Base-by-base conservation (phyloP, 164 flowering plant genomes). In the Akebia trifoliata region DNA sequence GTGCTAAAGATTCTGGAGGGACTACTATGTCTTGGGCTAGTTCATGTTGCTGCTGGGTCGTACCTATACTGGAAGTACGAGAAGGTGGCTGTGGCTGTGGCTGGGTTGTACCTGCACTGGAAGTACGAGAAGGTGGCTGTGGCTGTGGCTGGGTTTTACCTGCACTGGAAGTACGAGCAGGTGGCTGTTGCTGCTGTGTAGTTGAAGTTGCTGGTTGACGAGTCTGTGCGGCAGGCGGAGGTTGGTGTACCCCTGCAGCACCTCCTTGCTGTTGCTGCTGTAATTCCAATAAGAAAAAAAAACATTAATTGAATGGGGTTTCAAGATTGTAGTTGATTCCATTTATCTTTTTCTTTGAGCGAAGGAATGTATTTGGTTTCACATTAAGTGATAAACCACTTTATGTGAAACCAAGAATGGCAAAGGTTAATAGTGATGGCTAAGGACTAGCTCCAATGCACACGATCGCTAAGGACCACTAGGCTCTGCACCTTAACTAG, bases 41-140 rank as follows among this genome's bases (percentile, higher is more conserved):
- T 25, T 72, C 83, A 29, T 60, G 58, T 28, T 44, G 36, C 50
- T 15, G 53, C 50, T 55, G 61, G 21, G 8, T 35, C 50, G 76
- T 50, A 65, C 60, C 69, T 66, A 70, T 43, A 11, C 63, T 74
- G 38, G 78, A 66, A 53, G 80, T 54, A 25, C 80, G 81, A 73
- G 87, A 82, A 42, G 79, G 65, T 35, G 80, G 82, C 52, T 76
- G 49, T 51, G 4, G n/a, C 44, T 44, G 52, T n/a, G 11, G 40
- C 35, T 28, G 32, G 21, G 14, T 42, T 42, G 46, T n/a, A 42
- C 46, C 46, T 8, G 49, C 26, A 22, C 26, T 44, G 49, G 20
- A 20, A 21, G 26, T 40, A 1, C 49, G 49, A 40, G 57, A 20
- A 0, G 30, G 49, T 12, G 64, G 57, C 4, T 39, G n/a, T n/a